phyloP scores from a whole-genome alignment of 176 grass and related monocot genomes.

The Areca catechu region DNA sequence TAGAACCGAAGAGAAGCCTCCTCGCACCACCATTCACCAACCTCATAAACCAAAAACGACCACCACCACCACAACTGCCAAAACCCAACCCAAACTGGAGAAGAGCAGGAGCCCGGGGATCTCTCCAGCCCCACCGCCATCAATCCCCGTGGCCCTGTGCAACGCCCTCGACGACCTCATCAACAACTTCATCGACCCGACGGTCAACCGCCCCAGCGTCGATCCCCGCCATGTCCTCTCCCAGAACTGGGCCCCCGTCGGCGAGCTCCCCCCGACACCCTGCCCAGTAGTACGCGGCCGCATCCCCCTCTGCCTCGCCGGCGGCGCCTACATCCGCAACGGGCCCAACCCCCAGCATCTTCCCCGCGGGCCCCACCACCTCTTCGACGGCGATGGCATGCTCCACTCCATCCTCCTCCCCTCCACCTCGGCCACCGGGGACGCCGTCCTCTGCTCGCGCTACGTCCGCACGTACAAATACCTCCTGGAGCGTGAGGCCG shows the following conservation, averaged over 20 bases:
- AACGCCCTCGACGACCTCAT: conserved; percentile 74
- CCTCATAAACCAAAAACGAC: background rate
- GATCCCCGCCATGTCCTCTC: conserved; percentile 65
- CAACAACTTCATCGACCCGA: conserved; percentile 85
- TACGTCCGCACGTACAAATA: conserved; percentile 94
- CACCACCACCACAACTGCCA: background rate
- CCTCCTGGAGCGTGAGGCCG: conserved; percentile 56
- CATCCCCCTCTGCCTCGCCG: conserved; percentile 73
- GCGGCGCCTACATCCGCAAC: conserved; percentile 92
- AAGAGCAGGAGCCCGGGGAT: too few relatives aligned
- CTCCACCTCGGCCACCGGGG: background rate
- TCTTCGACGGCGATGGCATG: conserved; percentile 97
- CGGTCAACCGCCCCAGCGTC: conserved; percentile 59
- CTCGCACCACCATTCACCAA: background rate
- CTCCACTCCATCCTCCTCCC: conserved; percentile 87
- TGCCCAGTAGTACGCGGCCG: conserved; percentile 56
- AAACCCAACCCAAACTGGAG: too few relatives aligned
- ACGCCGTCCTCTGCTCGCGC: conserved; percentile 65
- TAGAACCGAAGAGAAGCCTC: background rate
- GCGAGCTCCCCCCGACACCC: conserved; percentile 67
- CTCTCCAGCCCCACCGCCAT: background rate
- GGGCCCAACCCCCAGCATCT: conserved; percentile 90
- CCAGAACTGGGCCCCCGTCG: conserved; percentile 75
- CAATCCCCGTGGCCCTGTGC: conserved; percentile 54
- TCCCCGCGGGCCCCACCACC: conserved; percentile 69